A percentile compares a stretch with the other conserved stretches of the same genome.
These are phyloP conservation scores for Nemania sp. DNA, from an alignment of 2,329 filamentous ascomycete species.

Conservation along the genomic window DNA sequence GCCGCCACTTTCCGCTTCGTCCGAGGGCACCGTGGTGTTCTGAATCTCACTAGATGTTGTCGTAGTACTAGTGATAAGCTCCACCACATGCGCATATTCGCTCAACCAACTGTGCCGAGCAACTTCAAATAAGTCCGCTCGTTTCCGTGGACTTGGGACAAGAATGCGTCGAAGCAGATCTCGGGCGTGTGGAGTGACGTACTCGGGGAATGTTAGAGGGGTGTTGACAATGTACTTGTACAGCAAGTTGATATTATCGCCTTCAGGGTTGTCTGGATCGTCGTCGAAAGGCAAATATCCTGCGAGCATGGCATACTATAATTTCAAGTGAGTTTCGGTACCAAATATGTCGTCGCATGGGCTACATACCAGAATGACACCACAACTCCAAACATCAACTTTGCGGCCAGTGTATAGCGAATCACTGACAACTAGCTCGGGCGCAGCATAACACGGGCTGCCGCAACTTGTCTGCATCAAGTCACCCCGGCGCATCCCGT, in stretches of 20 bases:
- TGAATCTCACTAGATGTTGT: conserved; percentile 85
- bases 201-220: conserved; percentile 96
- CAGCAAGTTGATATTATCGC: conserved; percentile 97
- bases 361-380: conserved; percentile 85
- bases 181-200: conserved; percentile 93
- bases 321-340: conserved; percentile 26
- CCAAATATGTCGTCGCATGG: conserved; percentile 11
- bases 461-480: conserved; percentile 99
- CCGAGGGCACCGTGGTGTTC: conserved; percentile 69
- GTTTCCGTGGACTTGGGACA: conserved; percentile 90
- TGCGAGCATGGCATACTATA: conserved; percentile 97
- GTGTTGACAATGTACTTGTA: conserved; percentile 99
- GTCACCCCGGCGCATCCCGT: conserved; percentile 82
- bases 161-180: conserved; percentile 91
- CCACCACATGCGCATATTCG: conserved; percentile 94
- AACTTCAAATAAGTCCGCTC: conserved; percentile 95
- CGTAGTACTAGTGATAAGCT: conserved; percentile 94
- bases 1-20: conserved; percentile 61
- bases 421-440: conserved; percentile 95
- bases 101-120: conserved; percentile 97
- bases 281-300: conserved; percentile 98
- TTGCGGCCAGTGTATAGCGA: conserved; percentile 96
- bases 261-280: conserved; percentile 96
- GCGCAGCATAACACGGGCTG: conserved; percentile 95
- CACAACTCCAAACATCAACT: conserved; percentile 99